Base-by-base conservation (phyloP, 192 early-diverging fungal genomes). In the Backusella psychrophila region DNA sequence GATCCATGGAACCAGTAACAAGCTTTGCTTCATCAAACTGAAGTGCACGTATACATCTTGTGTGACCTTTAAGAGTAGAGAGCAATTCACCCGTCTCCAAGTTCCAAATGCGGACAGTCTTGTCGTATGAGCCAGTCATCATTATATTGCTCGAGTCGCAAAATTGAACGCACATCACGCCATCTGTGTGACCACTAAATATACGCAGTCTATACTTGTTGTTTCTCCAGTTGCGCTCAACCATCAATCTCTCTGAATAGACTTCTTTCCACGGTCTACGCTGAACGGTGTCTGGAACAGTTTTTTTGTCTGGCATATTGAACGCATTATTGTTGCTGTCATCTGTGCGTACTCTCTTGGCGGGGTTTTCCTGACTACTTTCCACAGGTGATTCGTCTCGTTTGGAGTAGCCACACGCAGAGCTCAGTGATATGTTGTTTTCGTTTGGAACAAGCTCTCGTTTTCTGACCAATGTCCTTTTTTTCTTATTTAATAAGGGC, bases 21-120 rank as follows among this genome's bases (percentile, higher is more conserved):
- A 99, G 88, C 86, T 96, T 97, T 71, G 87, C 89, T 36, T 98
- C 94, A 82, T 99, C 98, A 81, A 98, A 96, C 72, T 99, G 95
- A 4, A 98, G 84, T 0, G 94, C 94, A 14, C 94, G 90, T 3
- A 99, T 93, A 66, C 93, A 91, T 52, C 92, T 86, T 1, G 90
- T 91, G 81, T 98, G 97, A n/a, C 97, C 97, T 1, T 83, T 87
- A 2, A 98, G 86, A 8, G 90, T 87, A 31, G 91, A 90, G 21
- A 97, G 84, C 63, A 91, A 87, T 76, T 92, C 90, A n/a, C 94
- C 90, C 0, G 94, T 94, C 68, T 96, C 92, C 1, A 93, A 80
- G 78, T 98, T 90, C 96, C 96, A 97, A 31, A 96, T 90, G 38
- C 93, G 89, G 66, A 95, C 87, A 1, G 94, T 94, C 78, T 90